A percentile compares a stretch with the other conserved stretches of the same genome.
phyloP scores from a whole-genome alignment of 805 yeast genomes.

The Pichia occidentalis region DNA sequence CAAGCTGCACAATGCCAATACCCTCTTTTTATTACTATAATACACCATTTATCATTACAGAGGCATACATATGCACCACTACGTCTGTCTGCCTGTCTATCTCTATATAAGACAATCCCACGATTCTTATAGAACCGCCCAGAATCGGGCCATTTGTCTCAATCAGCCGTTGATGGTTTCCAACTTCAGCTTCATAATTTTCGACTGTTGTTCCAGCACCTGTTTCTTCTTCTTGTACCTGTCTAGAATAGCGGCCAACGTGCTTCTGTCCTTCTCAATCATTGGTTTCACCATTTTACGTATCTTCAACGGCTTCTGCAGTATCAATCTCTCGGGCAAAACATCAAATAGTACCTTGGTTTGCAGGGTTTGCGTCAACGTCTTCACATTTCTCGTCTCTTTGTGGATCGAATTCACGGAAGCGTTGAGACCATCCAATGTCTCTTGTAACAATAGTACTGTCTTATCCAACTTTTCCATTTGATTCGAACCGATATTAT shows the following conservation, averaged over 20 bases:
- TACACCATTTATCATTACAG: too few species aligned
- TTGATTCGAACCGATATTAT: too few species aligned
- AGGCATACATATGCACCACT: too few species aligned
- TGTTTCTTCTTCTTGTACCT: slow-evolving; percentile 9
- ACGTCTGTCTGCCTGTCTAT: too few species aligned
- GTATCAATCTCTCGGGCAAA: slow-evolving; percentile 13
- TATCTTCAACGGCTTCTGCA: slow-evolving; percentile 6
- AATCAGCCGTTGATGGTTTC: slow-evolving; percentile 12
- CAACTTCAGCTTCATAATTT: slow-evolving; percentile 11
- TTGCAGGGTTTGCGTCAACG: background rate
- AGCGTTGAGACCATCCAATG: slow-evolving; percentile 8
- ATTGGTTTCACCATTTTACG: slow-evolving; percentile 12
- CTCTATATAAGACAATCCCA: too few species aligned
- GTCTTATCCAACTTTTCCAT: too few species aligned
- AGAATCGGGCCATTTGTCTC: too few species aligned
- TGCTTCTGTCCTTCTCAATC: slow-evolving; percentile 7
- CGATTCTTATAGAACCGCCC: too few species aligned
- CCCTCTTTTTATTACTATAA: too few species aligned
- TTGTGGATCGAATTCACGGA: slow-evolving; percentile 6
- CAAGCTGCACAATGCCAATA: too few species aligned
- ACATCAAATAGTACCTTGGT: slow-evolving; percentile 14
- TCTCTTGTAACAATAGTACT: slow-evolving; percentile 5
- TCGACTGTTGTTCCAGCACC: slow-evolving; percentile 11
- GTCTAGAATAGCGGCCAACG: background rate
- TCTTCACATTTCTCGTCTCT: slow-evolving; percentile 6